Conservation (phyloP, 805 yeast genomes). For the Lachancea nothofagi region DNA sequence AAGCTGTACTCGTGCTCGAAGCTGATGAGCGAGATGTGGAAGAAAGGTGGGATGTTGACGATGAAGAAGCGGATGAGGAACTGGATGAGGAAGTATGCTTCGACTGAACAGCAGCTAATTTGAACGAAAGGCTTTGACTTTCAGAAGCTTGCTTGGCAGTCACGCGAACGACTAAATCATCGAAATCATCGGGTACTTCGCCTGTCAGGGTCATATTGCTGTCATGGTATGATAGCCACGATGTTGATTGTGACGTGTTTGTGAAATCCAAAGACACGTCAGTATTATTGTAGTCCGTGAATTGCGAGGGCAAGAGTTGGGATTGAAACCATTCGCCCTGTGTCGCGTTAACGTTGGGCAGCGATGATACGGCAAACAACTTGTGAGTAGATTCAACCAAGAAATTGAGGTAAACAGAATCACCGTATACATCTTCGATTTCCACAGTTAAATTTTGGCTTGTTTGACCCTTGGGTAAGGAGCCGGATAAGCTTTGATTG, state of each 20-base stretch:
- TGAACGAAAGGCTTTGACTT: slow-evolving; percentile 41
- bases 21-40: slow-evolving; percentile 32
- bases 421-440: slow-evolving; percentile 54
- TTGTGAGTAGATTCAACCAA: slow-evolving; percentile 47
- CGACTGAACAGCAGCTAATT: slow-evolving; percentile 46
- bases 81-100: slow-evolving; percentile 12
- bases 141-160: slow-evolving; percentile 35
- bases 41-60: slow-evolving; percentile 21
- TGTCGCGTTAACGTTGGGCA: slow-evolving; percentile 64
- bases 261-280: slow-evolving; percentile 40
- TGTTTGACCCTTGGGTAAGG: slow-evolving; percentile 45
- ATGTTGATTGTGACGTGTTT: slow-evolving; percentile 33
- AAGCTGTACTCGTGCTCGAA: slow-evolving; percentile 21
- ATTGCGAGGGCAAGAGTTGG: slow-evolving; percentile 47
- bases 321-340: slow-evolving; percentile 55
- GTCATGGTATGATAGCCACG: slow-evolving; percentile 64
- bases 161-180: slow-evolving; percentile 37
- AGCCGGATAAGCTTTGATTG: slow-evolving; percentile 46
- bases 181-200: slow-evolving; percentile 48
- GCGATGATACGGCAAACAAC: slow-evolving; percentile 48
- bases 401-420: slow-evolving; percentile 54
- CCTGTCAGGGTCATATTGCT: slow-evolving; percentile 67
- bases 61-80: slow-evolving; percentile 25
- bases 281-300: slow-evolving; percentile 50
- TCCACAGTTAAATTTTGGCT: slow-evolving; percentile 44